Evolutionary conservation across 2,329 filamentous ascomycete genomes (phyloP).

Genomic region (Trichoderma afroharzianum): DNA sequence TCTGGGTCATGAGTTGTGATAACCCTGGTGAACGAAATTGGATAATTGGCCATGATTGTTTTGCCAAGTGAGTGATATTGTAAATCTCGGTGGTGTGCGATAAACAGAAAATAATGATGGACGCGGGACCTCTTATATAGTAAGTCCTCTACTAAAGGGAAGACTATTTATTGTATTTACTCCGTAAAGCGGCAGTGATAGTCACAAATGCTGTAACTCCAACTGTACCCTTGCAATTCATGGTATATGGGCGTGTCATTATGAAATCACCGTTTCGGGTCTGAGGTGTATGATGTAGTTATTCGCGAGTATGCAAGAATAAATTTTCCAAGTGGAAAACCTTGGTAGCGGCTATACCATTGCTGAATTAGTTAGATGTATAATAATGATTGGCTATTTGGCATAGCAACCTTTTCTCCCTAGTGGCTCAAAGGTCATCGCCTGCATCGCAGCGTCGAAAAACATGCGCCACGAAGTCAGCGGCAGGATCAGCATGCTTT

Average conservation of each 20-base stretch:
- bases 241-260: background rate
- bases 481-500: background rate
- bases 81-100: background rate
- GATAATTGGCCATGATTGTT: background rate
- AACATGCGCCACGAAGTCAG: background rate
- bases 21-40: background rate
- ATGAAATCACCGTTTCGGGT: background rate
- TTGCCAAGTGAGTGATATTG: background rate
- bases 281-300: background rate
- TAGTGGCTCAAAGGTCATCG: background rate
- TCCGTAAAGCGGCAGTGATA: no score
- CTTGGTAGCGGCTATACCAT: background rate
- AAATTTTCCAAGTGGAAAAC: background rate
- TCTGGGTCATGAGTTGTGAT: background rate
- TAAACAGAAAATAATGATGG: background rate
- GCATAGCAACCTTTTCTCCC: background rate
- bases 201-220: background rate
- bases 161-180: no score
- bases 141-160: background rate
- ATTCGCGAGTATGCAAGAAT: background rate
- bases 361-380: background rate
- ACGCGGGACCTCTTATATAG: background rate
- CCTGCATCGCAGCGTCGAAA: background rate
- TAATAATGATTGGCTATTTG: background rate
- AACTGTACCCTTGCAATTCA: background rate